Conservation (phyloP, 169 alveolate genomes). For the Plasmodium knowlesi region DNA sequence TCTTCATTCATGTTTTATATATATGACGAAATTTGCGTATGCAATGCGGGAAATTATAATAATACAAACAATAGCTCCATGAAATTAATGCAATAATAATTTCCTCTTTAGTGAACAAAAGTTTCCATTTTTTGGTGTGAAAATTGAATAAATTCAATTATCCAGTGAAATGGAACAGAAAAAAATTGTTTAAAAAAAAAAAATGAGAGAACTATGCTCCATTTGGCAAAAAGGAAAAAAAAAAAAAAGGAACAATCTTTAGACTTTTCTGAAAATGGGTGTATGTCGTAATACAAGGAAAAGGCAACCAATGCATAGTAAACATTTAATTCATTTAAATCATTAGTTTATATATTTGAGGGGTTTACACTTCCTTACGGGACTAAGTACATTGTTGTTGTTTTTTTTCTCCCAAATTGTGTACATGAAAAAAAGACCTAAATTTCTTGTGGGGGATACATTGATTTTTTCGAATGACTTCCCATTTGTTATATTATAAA, state of each 20-base stretch:
- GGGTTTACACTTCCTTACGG: neutral
- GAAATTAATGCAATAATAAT: neutral
- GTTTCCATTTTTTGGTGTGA: neutral
- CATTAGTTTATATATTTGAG: neutral
- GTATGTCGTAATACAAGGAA: neutral
- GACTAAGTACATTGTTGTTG: neutral
- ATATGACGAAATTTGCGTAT: neutral
- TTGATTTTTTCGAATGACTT: neutral
- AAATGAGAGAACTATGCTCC: neutral
- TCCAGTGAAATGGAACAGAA: neutral
- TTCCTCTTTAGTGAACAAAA: neutral
- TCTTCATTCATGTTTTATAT: neutral
- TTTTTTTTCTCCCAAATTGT: constrained; percentile 2
- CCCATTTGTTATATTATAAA: neutral
- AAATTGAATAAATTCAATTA: neutral
- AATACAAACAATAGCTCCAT: neutral
- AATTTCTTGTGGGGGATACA: constrained; percentile 11
- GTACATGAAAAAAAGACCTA: neutral
- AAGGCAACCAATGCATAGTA: neutral
- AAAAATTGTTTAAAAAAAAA: neutral
- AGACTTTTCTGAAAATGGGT: neutral
- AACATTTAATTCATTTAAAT: neutral
- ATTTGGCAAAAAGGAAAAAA: neutral
- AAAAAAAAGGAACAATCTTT: neutral
- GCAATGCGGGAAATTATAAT: neutral